Evolutionary conservation across 495 filamentous ascomycete genomes (phyloP).

Genomic region (Penicillium argentinense): DNA sequence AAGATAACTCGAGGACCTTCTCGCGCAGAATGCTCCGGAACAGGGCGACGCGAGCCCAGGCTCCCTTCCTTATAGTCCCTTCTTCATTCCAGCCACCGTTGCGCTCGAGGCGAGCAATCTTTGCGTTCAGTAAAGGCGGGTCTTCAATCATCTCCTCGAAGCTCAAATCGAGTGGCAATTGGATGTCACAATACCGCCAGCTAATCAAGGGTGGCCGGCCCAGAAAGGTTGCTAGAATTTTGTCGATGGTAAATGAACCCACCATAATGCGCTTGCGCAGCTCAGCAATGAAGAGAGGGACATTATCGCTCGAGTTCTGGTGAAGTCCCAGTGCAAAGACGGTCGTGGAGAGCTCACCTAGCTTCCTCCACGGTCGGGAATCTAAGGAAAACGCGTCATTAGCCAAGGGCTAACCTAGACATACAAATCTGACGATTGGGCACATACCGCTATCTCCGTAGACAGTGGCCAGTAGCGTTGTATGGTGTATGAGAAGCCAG

Average conservation of each 20-base stretch:
- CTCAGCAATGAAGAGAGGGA: constrained; percentile 48
- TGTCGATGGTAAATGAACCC: constrained; percentile 45
- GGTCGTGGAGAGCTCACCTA: constrained; percentile 26
- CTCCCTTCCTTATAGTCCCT: constrained; percentile 28
- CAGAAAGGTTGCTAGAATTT: constrained; percentile 47
- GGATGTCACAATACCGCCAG: constrained; percentile 49
- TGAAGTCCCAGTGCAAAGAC: constrained; percentile 56
- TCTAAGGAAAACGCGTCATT: constrained; percentile 10
- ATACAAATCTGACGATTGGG: not conserved
- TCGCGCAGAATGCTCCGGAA: constrained; percentile 47
- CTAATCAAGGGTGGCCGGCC: constrained; percentile 53
- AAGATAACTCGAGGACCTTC: constrained; percentile 54
- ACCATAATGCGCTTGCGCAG: constrained; percentile 49
- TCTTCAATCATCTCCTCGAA: constrained; percentile 46
- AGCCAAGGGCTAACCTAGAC: not conserved
- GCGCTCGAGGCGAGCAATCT: constrained; percentile 37
- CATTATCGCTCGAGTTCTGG: constrained; percentile 32
- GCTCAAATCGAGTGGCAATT: constrained; percentile 53
- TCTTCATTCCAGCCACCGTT: constrained; percentile 50
- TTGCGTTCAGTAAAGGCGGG: constrained; percentile 31
- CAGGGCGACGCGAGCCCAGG: constrained; percentile 40
- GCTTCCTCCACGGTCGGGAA: constrained; percentile 26
- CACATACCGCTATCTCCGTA: constrained; percentile 29
- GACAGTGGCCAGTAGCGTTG: constrained; percentile 15
- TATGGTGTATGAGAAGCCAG: constrained; percentile 24